These are phyloP conservation scores for Suillus subalutaceus DNA, from an alignment of 768 basidiomycete species.

Conservation along the genomic window DNA sequence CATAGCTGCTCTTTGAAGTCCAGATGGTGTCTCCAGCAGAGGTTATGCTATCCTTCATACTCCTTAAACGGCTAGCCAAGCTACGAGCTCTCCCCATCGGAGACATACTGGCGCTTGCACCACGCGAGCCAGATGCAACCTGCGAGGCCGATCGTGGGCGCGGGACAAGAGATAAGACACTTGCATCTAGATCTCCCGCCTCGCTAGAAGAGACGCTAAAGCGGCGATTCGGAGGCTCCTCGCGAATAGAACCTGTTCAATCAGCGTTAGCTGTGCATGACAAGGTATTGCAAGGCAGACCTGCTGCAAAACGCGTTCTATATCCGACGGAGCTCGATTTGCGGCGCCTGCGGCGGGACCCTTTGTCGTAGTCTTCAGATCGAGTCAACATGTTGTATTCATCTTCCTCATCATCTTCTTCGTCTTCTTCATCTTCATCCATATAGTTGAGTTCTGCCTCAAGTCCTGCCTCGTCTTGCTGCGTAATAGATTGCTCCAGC, in stretches of 20 bases:
- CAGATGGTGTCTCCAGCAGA: conserved; percentile 62
- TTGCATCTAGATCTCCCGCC: conserved; percentile 44
- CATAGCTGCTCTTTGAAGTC: conserved; percentile 79
- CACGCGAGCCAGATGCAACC: conserved; percentile 24
- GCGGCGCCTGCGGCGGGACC: conserved; percentile 38
- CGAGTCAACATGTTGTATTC: conserved; percentile 28
- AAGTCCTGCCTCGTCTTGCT: conserved; percentile 64
- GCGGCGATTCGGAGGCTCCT: conserved; percentile 16
- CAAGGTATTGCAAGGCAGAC: conserved; percentile 12
- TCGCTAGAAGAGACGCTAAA: conserved; percentile 57
- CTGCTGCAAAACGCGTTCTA: conserved; percentile 28
- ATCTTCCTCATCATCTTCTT: conserved; percentile 62
- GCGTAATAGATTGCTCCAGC: conserved; percentile 56
- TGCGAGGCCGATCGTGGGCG: conserved; percentile 10
- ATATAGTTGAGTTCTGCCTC: conserved; percentile 52
- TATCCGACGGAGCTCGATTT: conserved; percentile 34
- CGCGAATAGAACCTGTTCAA: conserved; percentile 16
- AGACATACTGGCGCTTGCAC: conserved; percentile 32
- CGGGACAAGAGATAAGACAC: conserved; percentile 30
- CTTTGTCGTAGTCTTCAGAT: conserved; percentile 25
- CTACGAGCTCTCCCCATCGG: conserved; percentile 36
- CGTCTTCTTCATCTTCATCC: conserved; percentile 49
- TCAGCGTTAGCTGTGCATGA: not conserved
- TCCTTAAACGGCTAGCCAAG: conserved; percentile 52
- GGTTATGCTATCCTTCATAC: conserved; percentile 54